Base-by-base conservation (phyloP, 805 yeast genomes). In the Candida peoriensis region DNA sequence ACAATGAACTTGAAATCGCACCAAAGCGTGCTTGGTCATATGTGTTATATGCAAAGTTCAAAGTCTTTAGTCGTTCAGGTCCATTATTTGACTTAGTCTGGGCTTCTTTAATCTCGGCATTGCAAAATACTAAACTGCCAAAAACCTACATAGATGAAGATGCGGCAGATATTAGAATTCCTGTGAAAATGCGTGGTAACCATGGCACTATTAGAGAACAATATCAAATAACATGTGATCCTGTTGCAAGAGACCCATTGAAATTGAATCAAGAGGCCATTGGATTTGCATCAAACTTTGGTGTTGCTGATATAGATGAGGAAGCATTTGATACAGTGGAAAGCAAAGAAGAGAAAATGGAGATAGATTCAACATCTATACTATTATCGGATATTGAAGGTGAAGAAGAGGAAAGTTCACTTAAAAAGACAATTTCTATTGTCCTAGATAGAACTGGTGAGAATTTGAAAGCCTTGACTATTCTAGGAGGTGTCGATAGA, bases 21-120 rank as follows among this genome's bases (percentile, higher is more conserved):
- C 62, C 70, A n/a, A 61, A 63, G 41, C 62, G 73, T 44, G 59
- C 59, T 21, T 76, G 74, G 64, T 61, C 71, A 31, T 68, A 70
- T 55, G 84, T 81, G 4, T 57, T 89, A 21, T 76, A 77, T 50
- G 89, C 90, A 4, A 76, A 77, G 46, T 66, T 87, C 26, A 78
- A 81, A 46, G 87, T 88, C 1, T 79, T 84, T 46, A 79, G 90
- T 32, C 72, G 93, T 38, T 68, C 85, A 2, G 95, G 95, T 0
- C 94, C 96, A 3, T 61, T 82, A 19, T 79, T 78, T 48, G 96
- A 88, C 50, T 58, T 81, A 9, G 80, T 84, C 30, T 81, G 88
- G 76, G 74, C 71, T 15, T 74, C 89, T 4, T 57, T 86, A 17
- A 51, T 82, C 5, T 61, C 69, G 21, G 93, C 95, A 0, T 60